Base-by-base conservation (phyloP, 2,329 filamentous ascomycete species). In the Mycocentrospora acerina region DNA sequence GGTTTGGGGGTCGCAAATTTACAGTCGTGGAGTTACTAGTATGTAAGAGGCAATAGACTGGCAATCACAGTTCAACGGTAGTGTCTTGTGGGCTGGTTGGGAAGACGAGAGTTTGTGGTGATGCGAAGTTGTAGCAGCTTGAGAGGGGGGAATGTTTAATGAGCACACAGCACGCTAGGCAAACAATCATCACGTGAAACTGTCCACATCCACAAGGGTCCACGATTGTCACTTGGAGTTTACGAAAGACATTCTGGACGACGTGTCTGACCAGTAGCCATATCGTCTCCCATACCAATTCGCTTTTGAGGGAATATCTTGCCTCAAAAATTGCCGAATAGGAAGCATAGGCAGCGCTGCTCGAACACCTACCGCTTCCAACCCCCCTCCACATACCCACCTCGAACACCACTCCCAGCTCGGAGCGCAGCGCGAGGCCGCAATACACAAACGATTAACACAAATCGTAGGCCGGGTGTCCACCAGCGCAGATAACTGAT, bases 131-230 rank as follows among this genome's bases (percentile, higher is more conserved):
- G 24, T 28, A 29, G 29, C 37, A 25, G 46, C 27, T 32, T 35
- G 37, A 32, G 41, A 41, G 43, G 48, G 40, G 36, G 42, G 32
- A 44, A 45, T 11, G 17, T 11, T 46, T 35, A 33, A 43, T 44
- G 40, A 40, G 40, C 39, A 44, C 35, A 38, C 39, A n/a, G n/a
- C 19, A 22, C 19, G 19, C 19, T 22, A 22, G 19, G 19, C 19
- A 22, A 22, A 22, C 9, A 5, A 22, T 9, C 19, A 29, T 22
- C 19, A 22, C 19, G 19, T 22, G 19, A 22, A 22, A 22, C 19
- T 22, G 19, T 22, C 19, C 19, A 22, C 19, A 22, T 22, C 19
- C 19, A 22, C 19, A 22, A 22, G 19, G 19, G 19, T 22, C 19
- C 19, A 22, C 19, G 19, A 9, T 22, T 22, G 19, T 22, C 19